Base-by-base conservation (phyloP, 768 basidiomycete species). In the Kwoniella sp. region DNA sequence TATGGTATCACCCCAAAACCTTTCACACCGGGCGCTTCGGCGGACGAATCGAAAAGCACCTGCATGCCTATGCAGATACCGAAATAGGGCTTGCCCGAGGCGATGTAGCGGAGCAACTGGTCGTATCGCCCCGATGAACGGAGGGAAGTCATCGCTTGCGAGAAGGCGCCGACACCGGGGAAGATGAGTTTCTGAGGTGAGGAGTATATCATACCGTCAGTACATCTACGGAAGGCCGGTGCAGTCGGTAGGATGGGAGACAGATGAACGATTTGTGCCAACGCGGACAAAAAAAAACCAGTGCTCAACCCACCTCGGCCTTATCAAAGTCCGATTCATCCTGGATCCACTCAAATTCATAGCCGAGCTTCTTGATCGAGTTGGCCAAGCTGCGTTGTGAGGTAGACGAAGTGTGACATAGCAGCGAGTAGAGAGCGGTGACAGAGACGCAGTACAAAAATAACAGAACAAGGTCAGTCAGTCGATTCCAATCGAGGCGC, bases 1-100 rank as follows among this genome's bases (percentile, higher is more conserved):
- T 84, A 87, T n/a, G 91, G 90, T 67, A 99, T 88, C 69, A 92
- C 81, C 20, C 88, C 90, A 23, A 98, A 85, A n/a, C 95, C 94
- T n/a, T 74, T 79, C 28, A 83, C 82, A 22, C 79, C 74, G 17
- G 86, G 85, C 15, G 89, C 88, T 83, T 99, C 96, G 66, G 86
- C 82, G 17, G 95, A 97, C 15, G 90, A 87, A 63, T 86, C 83
- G 82, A 93, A 98, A 67, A 99, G 90, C 63, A 96, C 87, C 82
- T 99, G 96, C 88, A 99, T 89, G 73, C 96, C 96, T 76, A 99
- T 91, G 83, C 96, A 99, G 83, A 99, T 98, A 20, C 81, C 80
- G 82, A 96, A 92, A 82, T 96, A 99, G 1, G 95, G 96, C 73
- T 85, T 86, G 26, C 96, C 95, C 12, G 91, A 91, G 17, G 82